Percentiles rank a stretch among this genome's conserved stretches.
Conservation (phyloP, 176 grass and related monocot genomes). For the Carex kokanica region DNA sequence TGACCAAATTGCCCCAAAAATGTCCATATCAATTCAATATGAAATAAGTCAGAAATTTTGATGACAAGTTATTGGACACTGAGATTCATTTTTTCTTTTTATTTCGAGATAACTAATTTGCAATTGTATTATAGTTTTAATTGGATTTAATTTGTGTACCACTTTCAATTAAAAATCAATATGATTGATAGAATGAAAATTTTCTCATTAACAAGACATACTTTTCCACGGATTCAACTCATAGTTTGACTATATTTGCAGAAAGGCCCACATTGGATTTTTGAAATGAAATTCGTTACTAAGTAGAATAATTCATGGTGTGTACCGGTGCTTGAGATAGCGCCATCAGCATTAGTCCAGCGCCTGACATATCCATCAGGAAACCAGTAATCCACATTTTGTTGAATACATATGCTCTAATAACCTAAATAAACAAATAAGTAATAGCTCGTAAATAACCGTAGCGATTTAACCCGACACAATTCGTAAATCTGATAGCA, state of each 20-base stretch:
- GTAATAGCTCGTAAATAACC: background rate
- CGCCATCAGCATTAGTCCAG: conserved; percentile 78
- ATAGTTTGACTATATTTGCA: background rate
- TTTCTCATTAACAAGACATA: background rate
- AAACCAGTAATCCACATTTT: conserved; percentile 89
- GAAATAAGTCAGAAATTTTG: background rate
- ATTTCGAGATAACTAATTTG: background rate
- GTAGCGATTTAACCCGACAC: background rate
- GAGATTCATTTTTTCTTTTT: background rate
- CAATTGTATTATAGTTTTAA: background rate
- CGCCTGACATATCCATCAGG: conserved; percentile 81
- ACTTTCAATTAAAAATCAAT: background rate
- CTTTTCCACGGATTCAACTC: background rate
- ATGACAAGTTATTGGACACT: background rate
- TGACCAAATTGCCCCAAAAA: background rate
- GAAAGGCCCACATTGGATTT: background rate
- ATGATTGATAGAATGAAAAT: background rate
- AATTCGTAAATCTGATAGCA: background rate
- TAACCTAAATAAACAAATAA: conserved; percentile 46
- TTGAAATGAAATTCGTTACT: background rate
- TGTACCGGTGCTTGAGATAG: conserved; percentile 77
- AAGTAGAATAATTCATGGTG: background rate
- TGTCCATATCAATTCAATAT: background rate
- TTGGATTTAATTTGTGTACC: background rate
- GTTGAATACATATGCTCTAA: conserved; percentile 74